phyloP scores from a whole-genome alignment of 2,329 filamentous ascomycete genomes.

The Salinomyces thailandicus region DNA sequence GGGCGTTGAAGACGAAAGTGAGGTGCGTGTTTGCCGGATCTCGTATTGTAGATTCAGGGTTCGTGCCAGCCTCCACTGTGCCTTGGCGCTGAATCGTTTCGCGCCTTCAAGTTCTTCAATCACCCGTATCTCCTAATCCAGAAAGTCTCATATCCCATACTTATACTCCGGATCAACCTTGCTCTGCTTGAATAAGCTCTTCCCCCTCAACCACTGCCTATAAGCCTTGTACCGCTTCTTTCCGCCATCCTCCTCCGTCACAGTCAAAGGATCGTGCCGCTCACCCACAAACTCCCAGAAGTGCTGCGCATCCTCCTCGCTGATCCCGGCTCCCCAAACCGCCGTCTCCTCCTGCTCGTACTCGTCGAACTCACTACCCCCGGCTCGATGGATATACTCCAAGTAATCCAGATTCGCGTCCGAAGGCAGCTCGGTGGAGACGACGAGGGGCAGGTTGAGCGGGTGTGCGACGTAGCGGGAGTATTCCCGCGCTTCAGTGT shows the following conservation, averaged over 20 bases:
- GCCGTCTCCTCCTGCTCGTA: slow-evolving; percentile 7
- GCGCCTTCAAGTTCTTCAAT: too few relatives aligned
- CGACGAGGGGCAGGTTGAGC: slow-evolving; percentile 73
- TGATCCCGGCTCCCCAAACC: slow-evolving; percentile 37
- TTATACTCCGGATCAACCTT: slow-evolving; percentile 42
- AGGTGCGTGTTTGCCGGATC: not conserved
- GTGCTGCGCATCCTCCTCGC: slow-evolving; percentile 57
- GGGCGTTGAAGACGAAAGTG: not conserved
- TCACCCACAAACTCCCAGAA: slow-evolving; percentile 70
- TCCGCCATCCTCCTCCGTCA: slow-evolving; percentile 70
- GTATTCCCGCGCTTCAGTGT: slow-evolving; percentile 74
- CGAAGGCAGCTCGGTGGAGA: slow-evolving; percentile 55
- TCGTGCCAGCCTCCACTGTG: too few relatives aligned
- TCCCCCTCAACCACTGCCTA: slow-evolving; percentile 84
- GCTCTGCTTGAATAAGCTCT: slow-evolving; percentile 88
- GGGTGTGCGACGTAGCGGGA: slow-evolving; percentile 81
- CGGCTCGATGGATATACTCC: slow-evolving; percentile 65
- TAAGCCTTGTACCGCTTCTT: slow-evolving; percentile 98
- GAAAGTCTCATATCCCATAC: slow-evolving; percentile 1
- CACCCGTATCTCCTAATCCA: too few relatives aligned
- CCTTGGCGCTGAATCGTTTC: too few relatives aligned
- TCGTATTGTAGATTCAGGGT: too few relatives aligned
- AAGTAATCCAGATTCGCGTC: slow-evolving; percentile 56
- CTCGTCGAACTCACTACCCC: slow-evolving; percentile 45
- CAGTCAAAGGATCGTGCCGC: slow-evolving; percentile 73